Conservation (phyloP, 345 rosid species). For the Eucalyptus cloeziana region DNA sequence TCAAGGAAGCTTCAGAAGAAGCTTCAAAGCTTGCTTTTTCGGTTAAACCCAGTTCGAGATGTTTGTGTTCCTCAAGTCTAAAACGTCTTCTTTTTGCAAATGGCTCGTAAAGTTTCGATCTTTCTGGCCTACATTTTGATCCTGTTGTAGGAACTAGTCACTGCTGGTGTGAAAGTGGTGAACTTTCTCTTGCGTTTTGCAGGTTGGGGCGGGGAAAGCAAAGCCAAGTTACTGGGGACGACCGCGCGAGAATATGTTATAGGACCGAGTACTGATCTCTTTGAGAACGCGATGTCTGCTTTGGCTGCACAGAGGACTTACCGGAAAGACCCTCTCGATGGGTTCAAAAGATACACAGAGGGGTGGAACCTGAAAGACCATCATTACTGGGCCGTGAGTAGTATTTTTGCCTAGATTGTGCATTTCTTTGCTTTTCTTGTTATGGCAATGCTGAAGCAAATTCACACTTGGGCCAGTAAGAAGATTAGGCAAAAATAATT, state of each 20-base stretch:
- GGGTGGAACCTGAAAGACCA: slow-evolving; percentile 81
- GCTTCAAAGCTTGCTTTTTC: background rate
- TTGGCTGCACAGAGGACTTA: slow-evolving; percentile 71
- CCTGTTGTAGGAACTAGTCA: background rate
- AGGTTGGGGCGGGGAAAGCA: background rate
- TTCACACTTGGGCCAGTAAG: background rate
- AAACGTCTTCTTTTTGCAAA: background rate
- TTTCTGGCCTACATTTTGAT: background rate
- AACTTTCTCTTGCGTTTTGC: background rate
- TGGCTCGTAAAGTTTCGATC: background rate
- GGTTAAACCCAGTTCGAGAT: background rate
- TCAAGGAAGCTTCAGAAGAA: background rate
- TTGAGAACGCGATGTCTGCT: slow-evolving; percentile 28
- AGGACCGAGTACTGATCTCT: slow-evolving; percentile 35
- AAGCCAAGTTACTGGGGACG: background rate
- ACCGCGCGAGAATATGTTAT: slow-evolving; percentile 6
- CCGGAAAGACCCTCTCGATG: slow-evolving; percentile 80
- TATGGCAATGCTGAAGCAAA: background rate
- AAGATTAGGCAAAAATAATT: background rate
- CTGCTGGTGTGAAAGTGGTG: background rate
- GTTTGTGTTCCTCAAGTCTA: background rate
- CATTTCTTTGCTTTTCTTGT: background rate
- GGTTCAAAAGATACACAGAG: slow-evolving; percentile 58
- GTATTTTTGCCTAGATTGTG: background rate
- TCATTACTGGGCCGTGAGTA: slow-evolving; percentile 96